Evolutionary conservation across 371 early-diverging fungal species (phyloP), one percentile per base, ranked within the genome.

Genomic region (Choanephora cucurbitarum): DNA sequence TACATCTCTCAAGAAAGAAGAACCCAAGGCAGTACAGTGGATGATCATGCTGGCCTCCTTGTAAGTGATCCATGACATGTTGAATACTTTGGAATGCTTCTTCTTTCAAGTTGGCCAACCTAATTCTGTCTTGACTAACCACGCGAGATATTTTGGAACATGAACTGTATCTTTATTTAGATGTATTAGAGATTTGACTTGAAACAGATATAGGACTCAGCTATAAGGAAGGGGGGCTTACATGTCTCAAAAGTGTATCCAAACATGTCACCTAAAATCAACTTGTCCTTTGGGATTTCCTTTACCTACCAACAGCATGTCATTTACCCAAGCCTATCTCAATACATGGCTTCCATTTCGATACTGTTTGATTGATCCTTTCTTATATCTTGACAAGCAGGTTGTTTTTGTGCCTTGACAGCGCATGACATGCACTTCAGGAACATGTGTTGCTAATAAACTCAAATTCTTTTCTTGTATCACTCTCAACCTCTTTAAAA

Each of bases 1-100:
- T 1, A 91, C 89, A 28, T 90, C 92, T 1, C 79, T 82, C 1
- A 93, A 64, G 24, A 65, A 64, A 37, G 71, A 52, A 10, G 91
- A 80, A 8, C 84, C 84, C 41, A 81, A 61, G 1, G 89, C 94
- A 24, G 90, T 79, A 60, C 92, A 91, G 57, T 92, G 91, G 55
- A 93, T 72, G n/a, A 91, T 69, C 32, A 82, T 60, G 39, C 76
- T 78, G 11, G 75, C 75, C 8, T 80, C 52, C 6, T 48, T 45
- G 44, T 67, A n/a, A 68, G 11, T 52, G 33, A n/a, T 70, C 65
- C n/a, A 76, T 71, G 13, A 61, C 68, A 42, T 90, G 83, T 14
- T 77, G 67, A 18, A 91, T 64, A 58, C 85, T 80, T 0, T 64
- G 60, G 32, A 90, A 66, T 5, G 62, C 52, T 6, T 60, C n/a